Percentiles rank a stretch among this genome's conserved stretches.
phyloP scores from a whole-genome alignment of 192 early-diverging fungal genomes.

The Chytriomyces sp. region DNA sequence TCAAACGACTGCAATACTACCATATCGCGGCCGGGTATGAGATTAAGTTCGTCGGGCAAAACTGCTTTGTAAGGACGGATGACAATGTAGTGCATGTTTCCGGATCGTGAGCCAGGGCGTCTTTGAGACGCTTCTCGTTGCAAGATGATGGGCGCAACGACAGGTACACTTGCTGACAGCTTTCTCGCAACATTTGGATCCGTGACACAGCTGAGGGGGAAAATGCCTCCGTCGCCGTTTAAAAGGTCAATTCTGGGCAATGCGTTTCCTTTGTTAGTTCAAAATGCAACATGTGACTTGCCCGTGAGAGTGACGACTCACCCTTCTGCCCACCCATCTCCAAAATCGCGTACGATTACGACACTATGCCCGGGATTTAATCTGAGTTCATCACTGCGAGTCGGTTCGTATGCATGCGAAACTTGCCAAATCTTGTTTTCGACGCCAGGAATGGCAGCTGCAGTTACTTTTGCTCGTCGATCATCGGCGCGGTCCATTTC shows the following conservation, averaged over 20 bases:
- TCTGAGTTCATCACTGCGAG: constrained; percentile 38
- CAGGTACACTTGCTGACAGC: not conserved
- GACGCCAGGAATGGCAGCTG: too few relatives aligned
- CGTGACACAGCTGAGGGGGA: constrained; percentile 44
- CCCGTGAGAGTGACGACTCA: not conserved
- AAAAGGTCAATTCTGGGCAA: constrained; percentile 14
- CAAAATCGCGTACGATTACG: constrained; percentile 40
- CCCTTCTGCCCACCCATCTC: constrained; percentile 46
- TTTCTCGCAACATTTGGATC: not conserved
- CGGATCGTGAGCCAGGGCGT: too few relatives aligned
- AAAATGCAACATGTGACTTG: not conserved
- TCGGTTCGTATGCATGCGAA: constrained; percentile 35
- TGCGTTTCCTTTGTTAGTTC: not conserved
- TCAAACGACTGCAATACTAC: constrained; percentile 45
- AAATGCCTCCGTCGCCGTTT: constrained; percentile 39
- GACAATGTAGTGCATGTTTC: constrained; percentile 12
- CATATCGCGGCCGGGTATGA: constrained; percentile 34
- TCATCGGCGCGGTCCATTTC: too few relatives aligned
- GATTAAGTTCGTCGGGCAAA: constrained; percentile 42
- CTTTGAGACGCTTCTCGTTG: not conserved
- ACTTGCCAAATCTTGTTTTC: constrained; percentile 9
- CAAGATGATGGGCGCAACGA: not conserved
- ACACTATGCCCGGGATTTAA: constrained; percentile 34
- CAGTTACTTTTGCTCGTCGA: too few relatives aligned
- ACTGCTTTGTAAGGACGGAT: constrained; percentile 37